A percentile compares a stretch with the other conserved stretches of the same genome.
phyloP scores from a whole-genome alignment of 2,329 filamentous ascomycete genomes.

The Ceratocystis huliohia region DNA sequence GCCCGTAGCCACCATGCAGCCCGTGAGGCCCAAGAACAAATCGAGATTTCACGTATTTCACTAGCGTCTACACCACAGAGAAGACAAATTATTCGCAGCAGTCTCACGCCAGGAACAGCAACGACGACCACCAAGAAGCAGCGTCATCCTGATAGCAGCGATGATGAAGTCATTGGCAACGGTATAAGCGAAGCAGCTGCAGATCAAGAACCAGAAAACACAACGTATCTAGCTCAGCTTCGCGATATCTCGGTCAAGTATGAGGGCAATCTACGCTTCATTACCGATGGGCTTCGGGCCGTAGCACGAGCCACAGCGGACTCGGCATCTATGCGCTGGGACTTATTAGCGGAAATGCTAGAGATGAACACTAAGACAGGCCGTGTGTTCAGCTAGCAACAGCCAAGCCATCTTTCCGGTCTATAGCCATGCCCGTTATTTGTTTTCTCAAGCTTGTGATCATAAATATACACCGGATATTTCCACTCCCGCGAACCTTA shows the following conservation, averaged over 20 bases:
- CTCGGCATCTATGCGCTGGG: conserved; percentile 50
- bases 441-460: conserved; percentile 10
- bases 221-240: conserved; percentile 41
- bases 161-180: conserved; percentile 18
- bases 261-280: conserved; percentile 53
- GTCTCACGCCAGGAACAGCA: conserved; percentile 11
- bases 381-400: conserved; percentile 25
- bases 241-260: conserved; percentile 48
- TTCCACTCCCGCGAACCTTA: conserved; percentile 15
- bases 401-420: background rate
- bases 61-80: conserved; percentile 29
- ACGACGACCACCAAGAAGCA: conserved; percentile 12
- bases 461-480: conserved; percentile 20
- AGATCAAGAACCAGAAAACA: conserved; percentile 27
- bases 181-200: conserved; percentile 31
- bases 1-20: conserved; percentile 34
- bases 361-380: conserved; percentile 34
- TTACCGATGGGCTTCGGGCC: conserved; percentile 58
- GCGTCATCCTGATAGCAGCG: conserved; percentile 22
- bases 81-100: conserved; percentile 1
- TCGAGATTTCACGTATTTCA: conserved; percentile 32
- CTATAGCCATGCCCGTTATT: no score
- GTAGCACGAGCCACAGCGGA: conserved; percentile 63
- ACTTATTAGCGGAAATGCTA: conserved; percentile 68
- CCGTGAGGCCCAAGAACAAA: conserved; percentile 29